Base-by-base conservation (phyloP, 108 stramenopile genomes). In the Nitzschia sp. region DNA sequence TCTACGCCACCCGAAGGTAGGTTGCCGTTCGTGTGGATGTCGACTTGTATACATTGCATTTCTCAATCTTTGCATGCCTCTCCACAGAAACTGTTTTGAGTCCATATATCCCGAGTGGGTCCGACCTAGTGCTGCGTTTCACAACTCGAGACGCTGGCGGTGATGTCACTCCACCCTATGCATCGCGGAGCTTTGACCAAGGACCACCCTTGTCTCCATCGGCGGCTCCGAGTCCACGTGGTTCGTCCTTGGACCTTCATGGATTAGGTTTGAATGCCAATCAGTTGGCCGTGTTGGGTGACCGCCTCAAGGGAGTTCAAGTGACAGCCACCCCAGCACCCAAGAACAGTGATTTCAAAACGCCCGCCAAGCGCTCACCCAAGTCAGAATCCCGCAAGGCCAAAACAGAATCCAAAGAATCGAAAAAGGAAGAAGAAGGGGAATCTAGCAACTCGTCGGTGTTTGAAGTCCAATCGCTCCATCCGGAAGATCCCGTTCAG, bases 71-170 rank as follows among this genome's bases (percentile, higher is more conserved):
- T 34, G 24, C 29, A 24, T 37, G 25, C 10, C 14, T 48, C 46
- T 15, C 8, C 12, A 14, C 80, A 91, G 92, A 93, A 78, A 83
- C 90, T 12, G 86, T 93, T 19, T 70, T 93, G 20, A 83, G 76
- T 38, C 86, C 92, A 25, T 90, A 79, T 54, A 88, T 93, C 58
- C 91, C 92, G 6, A 80, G 84, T 69, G 87, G 87, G 44, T 88
- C 92, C 10, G 51, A 69, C 11, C 86, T 93, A 58, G 42, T 86
- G 9, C 69, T 93, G 41, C 79, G 79, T 44, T 93, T 88, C 63
- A 72, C 76, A 19, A 82, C 77, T 6, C 43, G 38, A 14, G 71
- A 74, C 39, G 61, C 71, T 11, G 53, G 54, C 56, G 76, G 74
- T n/a, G 63, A 63, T 9, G n/a, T 58, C 14, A 61, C 79, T 9